Base-by-base conservation (phyloP, 306 rosid genomes). In the Crataegus laevigata region DNA sequence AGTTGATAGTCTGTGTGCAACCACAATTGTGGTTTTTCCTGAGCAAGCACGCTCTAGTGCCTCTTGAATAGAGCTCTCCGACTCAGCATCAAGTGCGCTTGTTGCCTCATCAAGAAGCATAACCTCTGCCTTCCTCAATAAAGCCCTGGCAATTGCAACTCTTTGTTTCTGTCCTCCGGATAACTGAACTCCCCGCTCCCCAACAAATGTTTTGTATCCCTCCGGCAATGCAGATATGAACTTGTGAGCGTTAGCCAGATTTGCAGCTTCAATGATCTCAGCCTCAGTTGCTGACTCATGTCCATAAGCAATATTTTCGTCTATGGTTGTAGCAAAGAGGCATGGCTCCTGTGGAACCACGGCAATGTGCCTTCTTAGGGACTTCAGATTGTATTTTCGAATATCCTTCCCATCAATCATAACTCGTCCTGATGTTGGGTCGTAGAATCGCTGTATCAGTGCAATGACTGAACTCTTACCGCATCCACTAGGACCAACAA, bases 301-400 rank as follows among this genome's bases (percentile, higher is more conserved):
- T 13, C 99, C 99, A 77, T 94, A 94, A 28, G 99, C 99, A 29
- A 94, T 90, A 80, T 94, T 94, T 58, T 94, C 99, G 14, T 89
- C 84, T 11, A 94, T 94, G 28, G 96, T 85, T 57, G 96, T 77
- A 62, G 96, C 97, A 76, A 94, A 94, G 28, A 94, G 86, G 82
- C 96, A 94, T 9, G 99, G 99, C 69, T 94, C 99, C 43, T 94
- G 99, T n/a, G 99, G 97, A 59, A 94, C 99, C 79, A 94, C 84
- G 2, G 99, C 90, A 65, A 94, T 87, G 86, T 92, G 99, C 81
- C 81, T 81, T 82, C 99, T 85, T n/a, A 94, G 79, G 80, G 97
- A 87, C 82, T 94, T 94, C 74, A 94, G 96, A 73, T 92, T 94
- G 90, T 90, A 94, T 77, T 92, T 94, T 55, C 96, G 85, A 11